These are phyloP conservation scores for Sarcomyxa edulis DNA, from an alignment of 768 basidiomycete genomes.

Conservation along the genomic window DNA sequence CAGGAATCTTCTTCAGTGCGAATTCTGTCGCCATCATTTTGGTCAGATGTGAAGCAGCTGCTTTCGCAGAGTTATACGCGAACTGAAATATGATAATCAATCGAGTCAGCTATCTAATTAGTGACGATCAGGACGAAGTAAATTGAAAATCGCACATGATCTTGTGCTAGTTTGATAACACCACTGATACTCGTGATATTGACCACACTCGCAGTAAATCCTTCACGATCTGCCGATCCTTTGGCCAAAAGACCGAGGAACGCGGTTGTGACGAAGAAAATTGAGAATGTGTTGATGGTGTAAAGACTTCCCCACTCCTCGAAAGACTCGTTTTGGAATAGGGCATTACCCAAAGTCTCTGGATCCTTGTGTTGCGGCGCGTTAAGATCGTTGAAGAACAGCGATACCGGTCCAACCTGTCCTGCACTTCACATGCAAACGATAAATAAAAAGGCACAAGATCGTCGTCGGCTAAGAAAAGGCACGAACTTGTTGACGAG, in stretches of 20 bases:
- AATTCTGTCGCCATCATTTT: constrained; percentile 74
- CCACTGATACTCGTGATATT: constrained; percentile 81
- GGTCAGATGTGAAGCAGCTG: constrained; percentile 72
- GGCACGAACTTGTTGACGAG: constrained; percentile 73
- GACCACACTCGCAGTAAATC: constrained; percentile 61
- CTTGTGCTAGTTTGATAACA: constrained; percentile 61
- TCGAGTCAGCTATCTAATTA: too few relatives aligned
- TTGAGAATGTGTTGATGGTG: constrained; percentile 66
- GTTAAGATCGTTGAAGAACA: constrained; percentile 50
- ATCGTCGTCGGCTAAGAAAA: constrained; percentile 2
- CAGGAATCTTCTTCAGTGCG: constrained; percentile 58
- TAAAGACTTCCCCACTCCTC: constrained; percentile 61
- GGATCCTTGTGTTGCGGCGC: constrained; percentile 58
- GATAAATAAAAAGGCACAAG: not conserved
- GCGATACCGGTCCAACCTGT: constrained; percentile 58
- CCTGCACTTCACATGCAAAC: constrained; percentile 63
- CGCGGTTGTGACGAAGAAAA: constrained; percentile 72
- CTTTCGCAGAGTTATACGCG: constrained; percentile 77
- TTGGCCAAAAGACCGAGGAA: constrained; percentile 73
- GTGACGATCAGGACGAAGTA: not conserved
- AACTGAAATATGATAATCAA: constrained; percentile 43
- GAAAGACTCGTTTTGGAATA: constrained; percentile 65
- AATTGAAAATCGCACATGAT: constrained; percentile 51
- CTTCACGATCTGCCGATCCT: constrained; percentile 54
- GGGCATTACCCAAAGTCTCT: constrained; percentile 58